Evolutionary conservation across 176 grass and related monocot species (phyloP), one percentile per base, ranked within the genome.

Genomic region (Aechmea fasciata): DNA sequence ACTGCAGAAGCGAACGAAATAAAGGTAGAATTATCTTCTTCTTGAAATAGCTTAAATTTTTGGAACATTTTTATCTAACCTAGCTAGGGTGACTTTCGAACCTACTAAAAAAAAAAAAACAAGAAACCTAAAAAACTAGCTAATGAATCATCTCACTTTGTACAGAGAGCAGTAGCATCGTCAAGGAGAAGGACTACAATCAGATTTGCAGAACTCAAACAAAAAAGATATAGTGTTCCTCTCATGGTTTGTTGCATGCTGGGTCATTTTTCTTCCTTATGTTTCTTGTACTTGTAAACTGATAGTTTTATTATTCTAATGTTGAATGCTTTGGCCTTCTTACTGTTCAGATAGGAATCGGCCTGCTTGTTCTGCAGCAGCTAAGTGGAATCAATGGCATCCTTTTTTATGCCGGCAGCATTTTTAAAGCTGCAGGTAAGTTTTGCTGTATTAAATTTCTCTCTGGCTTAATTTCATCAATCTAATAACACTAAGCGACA

Each of bases 311-410:
- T 11, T 23, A 50, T 24, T 62, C 49, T 77, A 10, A 22, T 47
- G 25, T 59, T 59, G 8, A 7, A 10, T 59, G n/a, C 19, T 59
- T 59, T 59, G 54, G 54, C 78, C 13, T 9, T 26, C 11, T 50
- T 59, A 64, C 4, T 65, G 70, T 51, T 3, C 77, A 97, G 93
- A 71, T 97, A 76, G 94, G 94, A 70, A 93, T 90, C 70, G 87
- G 87, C 24, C 82, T 99, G 28, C 94, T 93, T 59, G 87, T 92
- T 47, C 67, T 99, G 25, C 94, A 99, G 84, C 84, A 90, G 57
- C 79, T 93, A 64, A 93, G 79, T 65, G 94, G 94, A 70, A 93
- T 99, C 74, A 93, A 99, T 8, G 84, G 79, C 18, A 80, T 99
- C 53, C 77, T 99, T 20, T 93, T 93, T 50, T 93, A 93, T 83